Evolutionary conservation across 1,284 basidiomycete genomes (phyloP), one percentile per base, ranked within the genome.

Genomic region (Lignosus rhinocerotis): DNA sequence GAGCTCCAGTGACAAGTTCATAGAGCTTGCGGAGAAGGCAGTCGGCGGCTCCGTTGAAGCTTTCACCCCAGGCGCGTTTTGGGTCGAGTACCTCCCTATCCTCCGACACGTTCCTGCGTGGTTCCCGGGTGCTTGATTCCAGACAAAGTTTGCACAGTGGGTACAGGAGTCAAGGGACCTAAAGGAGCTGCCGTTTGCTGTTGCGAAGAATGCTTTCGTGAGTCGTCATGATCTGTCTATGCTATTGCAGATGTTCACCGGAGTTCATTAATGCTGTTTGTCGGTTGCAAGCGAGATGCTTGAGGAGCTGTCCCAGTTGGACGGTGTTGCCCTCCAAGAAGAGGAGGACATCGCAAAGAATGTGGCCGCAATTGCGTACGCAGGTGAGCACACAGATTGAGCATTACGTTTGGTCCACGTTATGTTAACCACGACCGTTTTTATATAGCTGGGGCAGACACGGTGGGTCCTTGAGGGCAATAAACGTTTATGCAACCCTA

Each of bases 401-500:
- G 19, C 7, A 14, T 14, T 33, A 10, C 7, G 11, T 14, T 17
- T 10, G 17, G 32, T 47, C 25, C 4, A 1, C 11, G n/a, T 16
- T 12, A 2, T 42, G 14, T 17, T 42, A 17, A 42, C 39, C n/a
- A 17, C n/a, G 8, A 25, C 2, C 45, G 25, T 25, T 21, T 2
- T 3, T 47, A 12, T 10, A 30, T 33, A 47, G 45, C 45, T 30
- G 45, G 45, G 11, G 45, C 45, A 7, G 45, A 47, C 30, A 47
- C 45, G 32, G 45, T 47, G 21, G 2, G 21, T n/a, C 9, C 45
- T 47, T 45, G 25, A 25, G 25, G 17, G 12, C 38, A 69, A 68
- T 65, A 25, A 4, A 25, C 25, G 25, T 25, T 4, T 25, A 25
- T 25, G 25, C 25, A 25, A 25, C 25, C 4, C 25, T 25, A 25